Base-by-base conservation (phyloP, 495 filamentous ascomycete species). In the Neurospora sp. region DNA sequence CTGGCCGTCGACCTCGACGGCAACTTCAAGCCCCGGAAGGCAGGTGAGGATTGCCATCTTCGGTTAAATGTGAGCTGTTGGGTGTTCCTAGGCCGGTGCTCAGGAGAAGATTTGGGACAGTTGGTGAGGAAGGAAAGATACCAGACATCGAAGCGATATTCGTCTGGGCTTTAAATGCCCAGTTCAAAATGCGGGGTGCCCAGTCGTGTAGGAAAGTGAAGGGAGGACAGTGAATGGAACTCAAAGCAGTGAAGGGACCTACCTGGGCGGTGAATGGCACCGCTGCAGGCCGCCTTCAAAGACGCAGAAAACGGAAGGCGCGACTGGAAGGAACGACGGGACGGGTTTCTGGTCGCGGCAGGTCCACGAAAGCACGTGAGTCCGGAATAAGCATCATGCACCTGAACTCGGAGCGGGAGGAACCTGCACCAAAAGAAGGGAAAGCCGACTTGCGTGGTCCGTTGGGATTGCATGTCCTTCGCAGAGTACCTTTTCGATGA, bases 41-140 rank as follows among this genome's bases (percentile, higher is more conserved):
- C 54, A 69, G 11, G 76, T 27, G n/a, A 82, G 59, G 62, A 84
- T 74, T 0, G 83, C 82, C 82, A 85, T 85, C 9, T 39, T 72
- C 9, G 18, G 27, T 20, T 72, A 11, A 9, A 0, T 48, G 0
- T 48, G 44, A 11, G 44, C 4, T 20, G 44, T 16, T 41, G 40
- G 40, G 40, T 41, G 40, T 41, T 41, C 8, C 38, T 8, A 39
- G 38, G 2, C 38, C 8, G 38, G 20, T 54, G 40, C 46, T 23
- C 46, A 44, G 42, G 8, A n/a, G 18, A 46, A 3, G 4, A 54
- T 31, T 14, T 35, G 1, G 23, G 54, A 5, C 5, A 27, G 46
- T 54, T 12, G 46, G 14, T 31, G 54, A 0, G 31, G 27, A 1
- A 35, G 54, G 12, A 62, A 31, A 18, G 11, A 5, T 4, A 31